Evolutionary conservation across 73 alveolate genomes (phyloP).

Genomic region (Tetrahymena elliotti): DNA sequence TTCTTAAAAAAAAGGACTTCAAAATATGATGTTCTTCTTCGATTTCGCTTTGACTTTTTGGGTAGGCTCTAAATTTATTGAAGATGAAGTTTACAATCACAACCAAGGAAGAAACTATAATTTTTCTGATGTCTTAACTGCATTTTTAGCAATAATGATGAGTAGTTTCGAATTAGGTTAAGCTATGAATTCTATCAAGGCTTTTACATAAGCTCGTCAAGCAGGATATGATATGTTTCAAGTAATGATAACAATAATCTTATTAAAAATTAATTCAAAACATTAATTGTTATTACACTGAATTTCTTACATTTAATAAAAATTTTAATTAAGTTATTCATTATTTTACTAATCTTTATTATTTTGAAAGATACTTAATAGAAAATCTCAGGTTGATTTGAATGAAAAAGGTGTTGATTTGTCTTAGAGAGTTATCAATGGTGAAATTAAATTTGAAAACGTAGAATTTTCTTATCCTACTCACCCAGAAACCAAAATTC

Average conservation of each 20-base stretch:
- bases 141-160: not conserved
- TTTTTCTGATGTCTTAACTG: constrained; percentile 19
- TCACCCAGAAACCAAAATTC: constrained; percentile 36
- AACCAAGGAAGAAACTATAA: not conserved
- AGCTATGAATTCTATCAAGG: not conserved
- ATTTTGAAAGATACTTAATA: not conserved
- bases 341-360: not conserved
- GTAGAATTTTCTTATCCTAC: constrained; percentile 62
- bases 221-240: constrained; percentile 11
- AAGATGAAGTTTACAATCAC: constrained; percentile 1
- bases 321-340: not conserved
- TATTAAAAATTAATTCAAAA: too few species aligned
- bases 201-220: not conserved
- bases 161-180: not conserved
- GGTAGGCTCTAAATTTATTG: constrained; percentile 18
- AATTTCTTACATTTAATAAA: not conserved
- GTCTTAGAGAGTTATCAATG: not conserved
- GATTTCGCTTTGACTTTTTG: constrained; percentile 8
- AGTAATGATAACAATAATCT: too few species aligned
- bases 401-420: not conserved
- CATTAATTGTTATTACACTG: too few species aligned
- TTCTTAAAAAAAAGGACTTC: not conserved
- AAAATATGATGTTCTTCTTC: not conserved
- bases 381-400: not conserved
- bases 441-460: constrained; percentile 55